phyloP scores from a whole-genome alignment of 371 early-diverging fungal species.

The Mucor mucedo region DNA sequence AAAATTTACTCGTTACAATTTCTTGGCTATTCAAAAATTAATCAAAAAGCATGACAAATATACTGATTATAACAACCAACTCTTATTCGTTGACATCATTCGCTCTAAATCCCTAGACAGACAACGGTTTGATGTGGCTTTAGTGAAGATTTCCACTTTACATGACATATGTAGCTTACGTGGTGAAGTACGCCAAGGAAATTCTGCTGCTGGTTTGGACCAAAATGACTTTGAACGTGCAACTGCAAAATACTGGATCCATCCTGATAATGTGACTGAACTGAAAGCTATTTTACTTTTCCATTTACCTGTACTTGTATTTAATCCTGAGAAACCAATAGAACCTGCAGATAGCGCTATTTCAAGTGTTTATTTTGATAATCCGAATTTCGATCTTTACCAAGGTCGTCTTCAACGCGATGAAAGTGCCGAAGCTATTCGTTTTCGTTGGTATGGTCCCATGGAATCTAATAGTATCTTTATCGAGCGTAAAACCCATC shows the following conservation, averaged over 20 bases:
- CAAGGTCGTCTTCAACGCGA: constrained; percentile 88
- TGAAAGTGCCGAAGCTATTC: constrained; percentile 92
- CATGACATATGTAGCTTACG: constrained; percentile 86
- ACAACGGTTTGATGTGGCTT: constrained; percentile 77
- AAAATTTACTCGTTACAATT: constrained; percentile 94
- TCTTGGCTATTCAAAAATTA: constrained; percentile 92
- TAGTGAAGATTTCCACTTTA: constrained; percentile 86
- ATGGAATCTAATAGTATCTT: constrained; percentile 68
- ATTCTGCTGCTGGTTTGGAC: constrained; percentile 66
- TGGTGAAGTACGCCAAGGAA: constrained; percentile 61
- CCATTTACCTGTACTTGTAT: constrained; percentile 95
- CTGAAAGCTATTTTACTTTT: constrained; percentile 91
- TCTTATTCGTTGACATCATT: constrained; percentile 35
- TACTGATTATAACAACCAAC: constrained; percentile 28
- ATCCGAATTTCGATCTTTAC: constrained; percentile 90
- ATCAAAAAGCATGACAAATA: constrained; percentile 85
- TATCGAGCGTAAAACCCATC: constrained; percentile 98
- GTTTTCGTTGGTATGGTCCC: constrained; percentile 91
- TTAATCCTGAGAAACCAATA: constrained; percentile 73
- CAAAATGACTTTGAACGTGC: constrained; percentile 80
- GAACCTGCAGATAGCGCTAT: constrained; percentile 85
- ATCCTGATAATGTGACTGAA: constrained; percentile 97
- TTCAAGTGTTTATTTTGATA: constrained; percentile 96
- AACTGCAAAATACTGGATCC: constrained; percentile 98
- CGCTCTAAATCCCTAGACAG: constrained; percentile 41